A percentile compares a stretch with the other conserved stretches of the same genome.
These are phyloP conservation scores for Phoma sp. DNA, from an alignment of 2,329 filamentous ascomycete species.

Conservation along the genomic window DNA sequence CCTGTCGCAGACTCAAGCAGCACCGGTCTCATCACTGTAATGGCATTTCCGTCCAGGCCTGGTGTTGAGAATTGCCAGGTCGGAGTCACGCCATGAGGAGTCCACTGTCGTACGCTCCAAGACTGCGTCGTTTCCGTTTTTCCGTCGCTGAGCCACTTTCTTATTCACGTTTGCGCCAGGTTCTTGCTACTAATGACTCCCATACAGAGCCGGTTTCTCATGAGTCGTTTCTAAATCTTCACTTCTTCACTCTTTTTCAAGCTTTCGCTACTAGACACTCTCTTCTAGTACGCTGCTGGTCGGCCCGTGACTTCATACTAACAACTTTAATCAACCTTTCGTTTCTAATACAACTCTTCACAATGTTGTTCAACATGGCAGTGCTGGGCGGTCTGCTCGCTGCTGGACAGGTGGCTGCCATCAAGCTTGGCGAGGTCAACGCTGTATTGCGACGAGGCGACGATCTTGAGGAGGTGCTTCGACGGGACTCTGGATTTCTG, in stretches of 20 bases:
- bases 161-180: constrained; percentile 31
- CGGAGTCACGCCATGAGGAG: constrained; percentile 43
- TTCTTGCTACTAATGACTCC: constrained; percentile 36
- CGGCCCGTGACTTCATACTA: constrained; percentile 39
- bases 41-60: constrained; percentile 33
- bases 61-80: constrained; percentile 35
- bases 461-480: constrained; percentile 43
- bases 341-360: constrained; percentile 39
- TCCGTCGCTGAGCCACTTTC: constrained; percentile 29
- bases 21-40: constrained; percentile 42
- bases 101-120: constrained; percentile 25
- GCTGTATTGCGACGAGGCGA: constrained; percentile 38
- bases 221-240: constrained; percentile 33
- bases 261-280: constrained; percentile 36
- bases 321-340: constrained; percentile 45
- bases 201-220: constrained; percentile 41
- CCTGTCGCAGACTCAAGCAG: constrained; percentile 45
- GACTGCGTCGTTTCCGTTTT: constrained; percentile 27
- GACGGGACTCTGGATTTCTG: constrained; percentile 43
- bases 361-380: constrained; percentile 43
- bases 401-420: constrained; percentile 42
- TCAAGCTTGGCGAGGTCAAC: constrained; percentile 34
- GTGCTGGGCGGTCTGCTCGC: constrained; percentile 43
- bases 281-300: constrained; percentile 46
- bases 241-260: constrained; percentile 36